phyloP scores from a whole-genome alignment of 805 yeast species.

The Sugiyamaella floridensis region DNA sequence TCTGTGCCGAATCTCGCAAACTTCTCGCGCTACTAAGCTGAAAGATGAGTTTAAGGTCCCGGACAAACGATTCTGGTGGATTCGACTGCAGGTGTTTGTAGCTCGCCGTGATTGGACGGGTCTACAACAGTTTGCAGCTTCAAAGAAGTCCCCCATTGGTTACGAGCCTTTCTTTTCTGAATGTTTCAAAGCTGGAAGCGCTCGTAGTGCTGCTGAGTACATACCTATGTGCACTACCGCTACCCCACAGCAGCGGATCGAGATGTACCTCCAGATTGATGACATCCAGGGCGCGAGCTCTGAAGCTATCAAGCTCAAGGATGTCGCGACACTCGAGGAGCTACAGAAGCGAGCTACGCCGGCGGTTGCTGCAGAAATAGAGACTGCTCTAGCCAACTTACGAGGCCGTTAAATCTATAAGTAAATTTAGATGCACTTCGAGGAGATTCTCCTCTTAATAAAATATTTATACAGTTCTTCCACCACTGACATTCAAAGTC shows the following conservation, averaged over 20 bases:
- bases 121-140: constrained; percentile 44
- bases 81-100: constrained; percentile 44
- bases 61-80: constrained; percentile 50
- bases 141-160: constrained; percentile 62
- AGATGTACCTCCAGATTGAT: constrained; percentile 46
- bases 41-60: constrained; percentile 49
- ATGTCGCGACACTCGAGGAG: constrained; percentile 16
- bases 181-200: constrained; percentile 47
- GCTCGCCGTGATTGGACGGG: constrained; percentile 48
- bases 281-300: constrained; percentile 33
- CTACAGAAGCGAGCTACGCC: constrained; percentile 19
- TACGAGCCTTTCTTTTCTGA: constrained; percentile 56
- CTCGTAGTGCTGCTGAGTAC: constrained; percentile 53
- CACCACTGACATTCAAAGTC: constrained; percentile 42
- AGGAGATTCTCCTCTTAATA: neutral
- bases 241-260: constrained; percentile 41
- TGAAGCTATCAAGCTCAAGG: constrained; percentile 27
- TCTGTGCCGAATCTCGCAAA: constrained; percentile 44
- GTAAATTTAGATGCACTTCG: neutral
- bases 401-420: constrained; percentile 1
- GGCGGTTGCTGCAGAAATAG: constrained; percentile 11
- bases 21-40: constrained; percentile 42
- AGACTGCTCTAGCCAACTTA: constrained; percentile 7
- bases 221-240: constrained; percentile 45
- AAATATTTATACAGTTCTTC: constrained; percentile 16